phyloP scores from a whole-genome alignment of 164 flowering plant genomes.

The Liquidambar formosana region DNA sequence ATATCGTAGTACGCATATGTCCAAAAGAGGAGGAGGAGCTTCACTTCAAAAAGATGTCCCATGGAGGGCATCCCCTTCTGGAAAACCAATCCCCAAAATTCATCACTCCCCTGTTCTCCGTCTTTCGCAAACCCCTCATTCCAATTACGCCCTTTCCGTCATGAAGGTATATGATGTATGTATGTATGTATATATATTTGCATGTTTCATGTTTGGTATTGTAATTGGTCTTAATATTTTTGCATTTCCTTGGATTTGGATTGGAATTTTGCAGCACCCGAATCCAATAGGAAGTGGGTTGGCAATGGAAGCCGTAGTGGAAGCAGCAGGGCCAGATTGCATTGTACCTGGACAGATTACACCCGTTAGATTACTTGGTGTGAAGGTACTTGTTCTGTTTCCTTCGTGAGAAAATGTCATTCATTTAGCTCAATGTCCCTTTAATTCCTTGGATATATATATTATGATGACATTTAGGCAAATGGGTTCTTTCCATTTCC shows the following conservation, averaged over 20 bases:
- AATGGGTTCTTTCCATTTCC: too few species aligned
- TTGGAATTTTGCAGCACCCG: conserved; percentile 47
- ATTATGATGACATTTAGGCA: too few species aligned
- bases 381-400: conserved; percentile 50
- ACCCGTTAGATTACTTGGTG: conserved; percentile 70
- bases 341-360: conserved; percentile 72
- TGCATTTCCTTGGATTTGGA: background rate
- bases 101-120: conserved; percentile 73
- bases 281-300: conserved; percentile 77
- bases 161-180: conserved; percentile 54
- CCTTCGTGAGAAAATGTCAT: background rate
- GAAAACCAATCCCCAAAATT: conserved; percentile 75
- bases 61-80: conserved; percentile 63
- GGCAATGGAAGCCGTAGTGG: conserved; percentile 65
- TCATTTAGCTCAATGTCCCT: too few species aligned
- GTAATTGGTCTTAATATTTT: background rate
- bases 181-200: background rate
- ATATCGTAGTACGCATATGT: conserved; percentile 12
- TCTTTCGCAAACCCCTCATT: conserved; percentile 49
- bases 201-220: background rate
- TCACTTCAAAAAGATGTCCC: conserved; percentile 68
- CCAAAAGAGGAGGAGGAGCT: conserved; percentile 39
- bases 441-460: too few species aligned
- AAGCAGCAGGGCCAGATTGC: conserved; percentile 92
- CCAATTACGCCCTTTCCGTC: conserved; percentile 61